phyloP scores from a whole-genome alignment of 495 filamentous ascomycete genomes.

The Articulospora tetracladia region DNA sequence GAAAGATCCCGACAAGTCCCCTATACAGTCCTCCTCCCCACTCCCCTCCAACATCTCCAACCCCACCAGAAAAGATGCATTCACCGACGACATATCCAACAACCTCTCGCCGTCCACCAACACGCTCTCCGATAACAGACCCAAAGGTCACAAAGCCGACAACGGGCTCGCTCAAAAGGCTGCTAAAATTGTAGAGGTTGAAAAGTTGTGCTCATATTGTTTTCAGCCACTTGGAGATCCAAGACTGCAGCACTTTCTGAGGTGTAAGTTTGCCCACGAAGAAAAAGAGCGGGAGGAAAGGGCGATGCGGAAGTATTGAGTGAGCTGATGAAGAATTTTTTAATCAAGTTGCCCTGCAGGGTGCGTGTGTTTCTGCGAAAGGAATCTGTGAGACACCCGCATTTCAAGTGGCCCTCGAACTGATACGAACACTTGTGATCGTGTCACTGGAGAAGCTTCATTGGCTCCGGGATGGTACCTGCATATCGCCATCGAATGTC shows the following conservation, averaged over 20 bases:
- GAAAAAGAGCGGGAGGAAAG: background rate
- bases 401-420: no score
- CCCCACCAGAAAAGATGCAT: no score
- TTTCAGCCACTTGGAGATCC: background rate
- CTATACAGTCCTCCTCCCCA: no score
- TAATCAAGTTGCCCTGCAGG: no score
- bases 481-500: background rate
- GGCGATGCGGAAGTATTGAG: background rate
- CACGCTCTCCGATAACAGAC: background rate
- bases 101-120: background rate
- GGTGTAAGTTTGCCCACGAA: slow-evolving; percentile 9
- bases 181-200: background rate
- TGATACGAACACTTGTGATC: no score
- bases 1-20: no score
- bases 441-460: no score
- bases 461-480: background rate
- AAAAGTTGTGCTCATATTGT: background rate
- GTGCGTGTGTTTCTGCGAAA: no score
- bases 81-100: no score
- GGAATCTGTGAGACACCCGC: no score
- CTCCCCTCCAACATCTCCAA: no score
- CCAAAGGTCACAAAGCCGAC: background rate
- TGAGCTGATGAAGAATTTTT: background rate
- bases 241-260: slow-evolving; percentile 3
- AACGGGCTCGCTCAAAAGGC: background rate